phyloP scores from a whole-genome alignment of 768 basidiomycete species.

The Phylloporus sp. region DNA sequence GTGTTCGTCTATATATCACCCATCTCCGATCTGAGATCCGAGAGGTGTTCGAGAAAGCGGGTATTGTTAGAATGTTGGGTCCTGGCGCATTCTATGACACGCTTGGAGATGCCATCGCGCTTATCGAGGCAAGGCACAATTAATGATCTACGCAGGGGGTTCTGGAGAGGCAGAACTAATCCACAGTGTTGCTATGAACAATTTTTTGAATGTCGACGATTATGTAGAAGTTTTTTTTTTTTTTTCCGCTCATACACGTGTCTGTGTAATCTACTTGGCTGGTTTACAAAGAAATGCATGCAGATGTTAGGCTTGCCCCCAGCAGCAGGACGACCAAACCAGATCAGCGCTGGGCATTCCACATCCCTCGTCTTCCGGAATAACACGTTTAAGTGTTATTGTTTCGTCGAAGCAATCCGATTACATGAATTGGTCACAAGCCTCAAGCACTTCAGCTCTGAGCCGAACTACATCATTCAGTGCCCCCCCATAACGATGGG shows the following conservation, averaged over 20 bases:
- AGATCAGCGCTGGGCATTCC: neutral
- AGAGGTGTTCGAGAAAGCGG: constrained; percentile 39
- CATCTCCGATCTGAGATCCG: constrained; percentile 38
- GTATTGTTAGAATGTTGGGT: constrained; percentile 40
- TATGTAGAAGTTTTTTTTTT: too few relatives aligned
- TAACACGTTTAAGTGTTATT: constrained; percentile 3
- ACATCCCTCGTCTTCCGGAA: neutral
- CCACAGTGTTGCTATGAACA: too few relatives aligned
- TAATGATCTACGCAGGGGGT: too few relatives aligned
- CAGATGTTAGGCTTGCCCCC: too few relatives aligned
- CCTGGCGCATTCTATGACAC: constrained; percentile 42
- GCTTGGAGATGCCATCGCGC: constrained; percentile 39
- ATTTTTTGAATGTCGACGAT: too few relatives aligned
- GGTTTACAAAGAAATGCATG: too few relatives aligned
- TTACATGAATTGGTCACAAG: neutral
- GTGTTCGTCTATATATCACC: constrained; percentile 42
- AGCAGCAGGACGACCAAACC: constrained; percentile 6
- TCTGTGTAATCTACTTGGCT: too few relatives aligned
- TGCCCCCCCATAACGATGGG: neutral
- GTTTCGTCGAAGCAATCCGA: neutral
- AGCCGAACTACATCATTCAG: neutral
- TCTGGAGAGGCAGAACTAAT: too few relatives aligned
- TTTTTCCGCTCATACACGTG: too few relatives aligned
- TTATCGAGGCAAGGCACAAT: constrained; percentile 27
- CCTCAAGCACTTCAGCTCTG: neutral